Evolutionary conservation across 2,329 filamentous ascomycete genomes (phyloP).

Genomic region (Graphilbum sp.): DNA sequence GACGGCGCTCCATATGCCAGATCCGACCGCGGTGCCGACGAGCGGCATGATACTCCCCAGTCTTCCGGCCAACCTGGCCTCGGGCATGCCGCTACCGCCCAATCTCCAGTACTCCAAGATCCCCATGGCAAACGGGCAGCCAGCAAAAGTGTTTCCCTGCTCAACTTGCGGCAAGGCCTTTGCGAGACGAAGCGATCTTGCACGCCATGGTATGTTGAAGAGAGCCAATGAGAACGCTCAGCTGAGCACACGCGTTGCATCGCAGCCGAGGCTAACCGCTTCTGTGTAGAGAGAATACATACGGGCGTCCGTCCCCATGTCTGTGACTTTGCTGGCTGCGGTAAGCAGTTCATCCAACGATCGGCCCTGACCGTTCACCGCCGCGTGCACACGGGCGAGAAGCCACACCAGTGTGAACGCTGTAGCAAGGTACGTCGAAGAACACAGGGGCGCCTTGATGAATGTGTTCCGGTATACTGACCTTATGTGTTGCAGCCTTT

Average conservation of each 20-base stretch:
- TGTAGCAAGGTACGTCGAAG: slow-evolving; percentile 66
- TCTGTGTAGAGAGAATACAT: slow-evolving; percentile 69
- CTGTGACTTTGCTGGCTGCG: slow-evolving; percentile 76
- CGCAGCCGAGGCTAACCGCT: background rate
- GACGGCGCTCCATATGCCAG: slow-evolving; percentile 27
- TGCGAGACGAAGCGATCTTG: slow-evolving; percentile 81
- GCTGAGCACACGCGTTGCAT: too few species aligned
- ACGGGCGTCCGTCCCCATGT: slow-evolving; percentile 81
- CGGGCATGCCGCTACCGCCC: slow-evolving; percentile 10
- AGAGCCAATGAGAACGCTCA: too few species aligned
- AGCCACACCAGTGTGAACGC: slow-evolving; percentile 93
- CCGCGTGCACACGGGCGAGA: slow-evolving; percentile 92
- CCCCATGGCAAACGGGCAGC: slow-evolving; percentile 8
- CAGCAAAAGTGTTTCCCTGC: slow-evolving; percentile 63
- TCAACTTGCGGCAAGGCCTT: slow-evolving; percentile 84
- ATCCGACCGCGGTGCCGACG: slow-evolving; percentile 20
- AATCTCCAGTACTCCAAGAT: slow-evolving; percentile 12
- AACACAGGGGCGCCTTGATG: too few species aligned
- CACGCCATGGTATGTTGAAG: slow-evolving; percentile 61
- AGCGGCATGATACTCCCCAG: slow-evolving; percentile 25
- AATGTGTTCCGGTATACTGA: too few species aligned
- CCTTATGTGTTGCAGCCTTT: slow-evolving; percentile 50
- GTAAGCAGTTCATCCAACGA: slow-evolving; percentile 93
- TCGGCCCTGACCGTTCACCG: slow-evolving; percentile 91
- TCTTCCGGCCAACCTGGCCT: slow-evolving; percentile 18